Evolutionary conservation across 257 asterid species (phyloP).

Genomic region (Dorcoceras hygrometricum): DNA sequence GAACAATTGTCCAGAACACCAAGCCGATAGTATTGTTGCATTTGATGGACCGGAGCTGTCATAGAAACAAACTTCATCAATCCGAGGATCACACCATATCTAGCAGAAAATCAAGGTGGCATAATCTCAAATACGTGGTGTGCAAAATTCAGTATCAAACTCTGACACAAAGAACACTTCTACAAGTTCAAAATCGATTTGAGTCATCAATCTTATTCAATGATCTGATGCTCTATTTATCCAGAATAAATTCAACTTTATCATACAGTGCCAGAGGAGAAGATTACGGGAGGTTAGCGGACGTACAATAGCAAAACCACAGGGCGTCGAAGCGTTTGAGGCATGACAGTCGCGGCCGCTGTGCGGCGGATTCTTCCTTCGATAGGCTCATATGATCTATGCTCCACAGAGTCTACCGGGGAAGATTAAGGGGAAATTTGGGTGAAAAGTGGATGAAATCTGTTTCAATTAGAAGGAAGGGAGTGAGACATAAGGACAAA

Average conservation of each 20-base stretch:
- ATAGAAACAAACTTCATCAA: slow-evolving; percentile 24
- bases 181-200: too few species aligned
- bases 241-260: slow-evolving; percentile 3
- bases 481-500: too few species aligned
- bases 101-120: slow-evolving; percentile 3
- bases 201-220: too few species aligned
- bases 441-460: too few species aligned
- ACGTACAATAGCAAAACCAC: slow-evolving; percentile 88
- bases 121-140: slow-evolving; percentile 26
- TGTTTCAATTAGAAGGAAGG: too few species aligned
- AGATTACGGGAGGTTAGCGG: not conserved
- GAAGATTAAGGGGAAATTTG: too few species aligned
- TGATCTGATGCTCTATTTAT: not conserved
- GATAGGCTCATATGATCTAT: slow-evolving; percentile 37
- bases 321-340: slow-evolving; percentile 65
- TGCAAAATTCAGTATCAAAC: not conserved
- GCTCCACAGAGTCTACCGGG: too few species aligned
- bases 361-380: slow-evolving; percentile 32
- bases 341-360: slow-evolving; percentile 54
- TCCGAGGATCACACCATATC: not conserved
- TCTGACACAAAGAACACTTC: not conserved
- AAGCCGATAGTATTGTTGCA: slow-evolving; percentile 86
- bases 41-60: slow-evolving; percentile 92
- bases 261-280: not conserved
- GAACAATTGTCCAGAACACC: slow-evolving; percentile 76